Evolutionary conservation across 768 basidiomycete genomes (phyloP), one percentile per base, ranked within the genome.

Genomic region (Suillus lakei): DNA sequence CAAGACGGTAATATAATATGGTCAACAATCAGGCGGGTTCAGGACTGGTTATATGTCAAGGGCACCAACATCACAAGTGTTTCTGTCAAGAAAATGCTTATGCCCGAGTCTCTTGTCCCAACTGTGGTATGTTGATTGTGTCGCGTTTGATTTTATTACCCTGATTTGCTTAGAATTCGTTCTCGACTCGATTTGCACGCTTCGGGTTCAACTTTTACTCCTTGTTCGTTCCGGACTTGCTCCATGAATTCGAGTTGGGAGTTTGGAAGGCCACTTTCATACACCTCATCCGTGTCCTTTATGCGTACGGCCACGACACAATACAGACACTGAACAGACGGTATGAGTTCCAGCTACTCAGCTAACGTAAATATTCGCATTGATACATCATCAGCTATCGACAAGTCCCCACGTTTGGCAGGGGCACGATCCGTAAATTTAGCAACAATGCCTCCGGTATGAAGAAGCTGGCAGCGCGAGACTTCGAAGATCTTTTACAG

Each of bases 201-300:
- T 65, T 71, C 15, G 72, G 73, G 0, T 71, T 80, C 36, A 59
- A 79, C 32, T 71, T 74, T 21, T 70, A 73, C 63, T 30, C 48
- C 0, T 69, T 80, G 62, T 67, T 79, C 3, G 68, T 73, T 0
- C 70, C 72, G 0, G 78, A 81, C 16, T 62, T 79, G 7, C 60
- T 80, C 51, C 79, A 79, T 39, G 73, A 80, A 54, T 72, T 77
- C 21, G 77, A 81, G 34, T 66, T 80, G 0, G 77, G 80, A 1
- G 71, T 74, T 0, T 79, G 76, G 74, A 80, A 80, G 51, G 34
- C 56, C 21, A 1, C 72, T 39, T 67, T 76, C 28, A 67, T 56
- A 0, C 78, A 79, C 43, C 62, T 77, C 5, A 62, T 78, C 1
- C 67, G 71, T 0, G 63, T 77, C 8, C 65, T 76, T 7, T 21